Evolutionary conservation across 306 rosid species (phyloP), one percentile per base, ranked within the genome.

Genomic region (Vigna unguiculata): DNA sequence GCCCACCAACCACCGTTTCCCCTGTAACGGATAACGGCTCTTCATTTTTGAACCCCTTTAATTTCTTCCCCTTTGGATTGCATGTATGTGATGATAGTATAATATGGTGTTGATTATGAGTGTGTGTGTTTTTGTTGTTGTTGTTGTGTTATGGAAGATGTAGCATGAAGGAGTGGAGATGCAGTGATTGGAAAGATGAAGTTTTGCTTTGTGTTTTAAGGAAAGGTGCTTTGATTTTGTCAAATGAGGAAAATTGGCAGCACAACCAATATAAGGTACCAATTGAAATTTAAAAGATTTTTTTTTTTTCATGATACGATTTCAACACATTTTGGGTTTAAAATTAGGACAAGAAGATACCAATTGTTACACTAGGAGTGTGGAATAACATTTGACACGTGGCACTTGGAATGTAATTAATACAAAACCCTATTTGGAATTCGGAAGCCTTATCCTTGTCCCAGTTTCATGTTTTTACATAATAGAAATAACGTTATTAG

Each of bases 1-100:
- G 0, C 64, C 90, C 34, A 88, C 7, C 34, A 88, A 72, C 77
- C 91, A 72, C 30, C 88, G 82, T 63, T 61, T 83, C 58, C 86
- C 89, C 40, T 68, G 20, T 3, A 59, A 49, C 1, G 78, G 24
- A 64, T 64, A 30, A 9, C 88, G 72, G 25, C 22, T 83, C 83
- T 80, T 89, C 90, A 83, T 90, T 5, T 30, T 68, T n/a, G 3
- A 9, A 36, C 8, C 16, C n/a, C 17, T 17, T n/a, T 51, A 0
- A 7, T 8, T 34, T 7, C 69, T 36, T 58, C 41, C 4, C 7
- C n/a, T 58, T 5, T 22, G 54, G 6, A 30, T 73, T 13, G 30
- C 70, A 74, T 74, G 69, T 45, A 45, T 59, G 32, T 28, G 32
- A 41, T 17, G 19, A 47, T n/a, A 1, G 8, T 52, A 3, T 2